phyloP scores from a whole-genome alignment of 1,284 basidiomycete species.

The Pseudozyma thailandica region DNA sequence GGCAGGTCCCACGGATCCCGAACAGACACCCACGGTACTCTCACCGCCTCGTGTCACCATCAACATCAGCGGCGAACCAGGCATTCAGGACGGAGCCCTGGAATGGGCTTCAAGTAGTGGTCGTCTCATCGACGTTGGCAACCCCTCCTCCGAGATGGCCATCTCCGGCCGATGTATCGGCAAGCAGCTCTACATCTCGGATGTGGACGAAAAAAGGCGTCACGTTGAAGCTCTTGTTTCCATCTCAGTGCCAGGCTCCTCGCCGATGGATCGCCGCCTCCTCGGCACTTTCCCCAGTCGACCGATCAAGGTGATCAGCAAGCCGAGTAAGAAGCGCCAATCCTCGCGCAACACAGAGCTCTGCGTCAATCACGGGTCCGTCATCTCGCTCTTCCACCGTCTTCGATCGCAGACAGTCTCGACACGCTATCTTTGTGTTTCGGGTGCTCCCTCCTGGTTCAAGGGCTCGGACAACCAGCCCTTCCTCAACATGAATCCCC shows the following conservation, averaged over 20 bases:
- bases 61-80: conserved; percentile 88
- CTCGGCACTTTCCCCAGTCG: conserved; percentile 85
- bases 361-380: conserved; percentile 93
- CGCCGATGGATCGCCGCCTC: conserved; percentile 74
- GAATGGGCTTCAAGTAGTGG: conserved; percentile 86
- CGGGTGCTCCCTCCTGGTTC: conserved; percentile 75
- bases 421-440: conserved; percentile 93
- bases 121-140: conserved; percentile 81
- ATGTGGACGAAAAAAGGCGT: conserved; percentile 72
- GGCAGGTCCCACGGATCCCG: conserved; percentile 10
- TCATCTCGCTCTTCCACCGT: conserved; percentile 93
- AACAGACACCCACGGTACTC: conserved; percentile 72
- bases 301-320: conserved; percentile 91
- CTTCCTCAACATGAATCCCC: conserved; percentile 55
- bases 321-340: conserved; percentile 83
- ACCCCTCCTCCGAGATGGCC: conserved; percentile 68
- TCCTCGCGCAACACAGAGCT: conserved; percentile 84
- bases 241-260: conserved; percentile 78
- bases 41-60: conserved; percentile 85
- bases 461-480: conserved; percentile 63
- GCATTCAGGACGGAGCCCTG: conserved; percentile 81
- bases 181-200: conserved; percentile 88
- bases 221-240: conserved; percentile 68
- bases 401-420: conserved; percentile 77
- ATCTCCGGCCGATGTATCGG: conserved; percentile 81